Conservation (phyloP, 2,329 filamentous ascomycete species). For the Cordyceps sp. region DNA sequence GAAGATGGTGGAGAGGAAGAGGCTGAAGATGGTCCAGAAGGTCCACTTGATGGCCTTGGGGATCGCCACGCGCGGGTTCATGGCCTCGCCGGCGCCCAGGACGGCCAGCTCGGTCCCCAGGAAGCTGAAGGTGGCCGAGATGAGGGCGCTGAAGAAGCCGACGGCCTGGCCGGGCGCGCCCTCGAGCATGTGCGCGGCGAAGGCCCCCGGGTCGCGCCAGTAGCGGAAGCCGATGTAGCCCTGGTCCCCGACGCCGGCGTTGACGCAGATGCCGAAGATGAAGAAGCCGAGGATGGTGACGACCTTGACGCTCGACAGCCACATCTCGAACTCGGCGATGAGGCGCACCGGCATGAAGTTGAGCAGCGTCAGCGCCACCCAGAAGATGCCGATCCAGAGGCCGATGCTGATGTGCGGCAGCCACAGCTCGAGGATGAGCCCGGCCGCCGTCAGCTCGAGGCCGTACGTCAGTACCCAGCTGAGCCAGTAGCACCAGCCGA, state of each 20-base stretch:
- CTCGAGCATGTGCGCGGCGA: constrained; percentile 39
- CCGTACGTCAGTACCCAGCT: constrained; percentile 59
- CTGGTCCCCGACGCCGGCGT: constrained; percentile 51
- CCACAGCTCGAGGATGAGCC: constrained; percentile 66
- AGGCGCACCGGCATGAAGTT: constrained; percentile 58
- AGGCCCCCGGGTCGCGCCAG: constrained; percentile 53
- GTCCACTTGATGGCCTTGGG: constrained; percentile 58
- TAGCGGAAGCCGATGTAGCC: constrained; percentile 61
- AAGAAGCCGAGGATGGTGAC: constrained; percentile 59
- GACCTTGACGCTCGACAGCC: constrained; percentile 63
- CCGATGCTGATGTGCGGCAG: constrained; percentile 42
- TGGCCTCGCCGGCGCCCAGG: constrained; percentile 62
- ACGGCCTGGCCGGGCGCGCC: constrained; percentile 44
- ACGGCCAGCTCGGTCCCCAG: constrained; percentile 63
- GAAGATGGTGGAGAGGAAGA: constrained; percentile 50
- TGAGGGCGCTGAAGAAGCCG: constrained; percentile 52
- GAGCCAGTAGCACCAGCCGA: constrained; percentile 79
- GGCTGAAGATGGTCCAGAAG: constrained; percentile 56
- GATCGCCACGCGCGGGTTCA: constrained; percentile 55
- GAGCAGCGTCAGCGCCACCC: constrained; percentile 48
- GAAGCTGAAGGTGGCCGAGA: constrained; percentile 53
- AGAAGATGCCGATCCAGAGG: constrained; percentile 61
- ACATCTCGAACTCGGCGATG: constrained; percentile 68
- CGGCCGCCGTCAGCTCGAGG: constrained; percentile 55
- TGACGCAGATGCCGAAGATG: constrained; percentile 60